Conservation (phyloP, 2,329 filamentous ascomycete genomes). For the Penicillium sumatraense region DNA sequence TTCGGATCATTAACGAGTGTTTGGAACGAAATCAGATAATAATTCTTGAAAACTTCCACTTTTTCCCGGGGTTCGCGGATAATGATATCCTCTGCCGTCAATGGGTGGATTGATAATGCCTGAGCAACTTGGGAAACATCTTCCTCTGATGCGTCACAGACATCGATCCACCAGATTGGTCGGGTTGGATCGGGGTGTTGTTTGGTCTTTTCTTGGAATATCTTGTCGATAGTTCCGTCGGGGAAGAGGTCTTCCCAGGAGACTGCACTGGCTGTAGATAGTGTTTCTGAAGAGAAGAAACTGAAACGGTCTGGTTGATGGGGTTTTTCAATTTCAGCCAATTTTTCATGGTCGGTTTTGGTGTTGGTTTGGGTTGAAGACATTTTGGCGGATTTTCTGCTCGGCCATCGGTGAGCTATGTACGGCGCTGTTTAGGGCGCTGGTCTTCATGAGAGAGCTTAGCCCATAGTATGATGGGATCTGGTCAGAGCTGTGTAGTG, state of each 20-base stretch:
- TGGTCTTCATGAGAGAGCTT: background rate
- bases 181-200: slow-evolving; percentile 15
- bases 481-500: background rate
- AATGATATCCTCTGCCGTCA: slow-evolving; percentile 93
- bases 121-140: slow-evolving; percentile 85
- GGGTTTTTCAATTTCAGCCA: slow-evolving; percentile 34
- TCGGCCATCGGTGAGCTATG: background rate
- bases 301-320: slow-evolving; percentile 74
- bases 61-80: slow-evolving; percentile 95
- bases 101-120: slow-evolving; percentile 88
- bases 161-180: slow-evolving; percentile 92
- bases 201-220: slow-evolving; percentile 18
- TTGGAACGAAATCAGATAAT: slow-evolving; percentile 96
- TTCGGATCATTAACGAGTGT: slow-evolving; percentile 77
- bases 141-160: slow-evolving; percentile 82
- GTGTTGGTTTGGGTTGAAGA: background rate
- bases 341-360: slow-evolving; percentile 3
- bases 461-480: background rate
- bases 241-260: slow-evolving; percentile 28
- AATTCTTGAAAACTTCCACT: slow-evolving; percentile 93
- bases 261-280: slow-evolving; percentile 45
- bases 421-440: background rate
- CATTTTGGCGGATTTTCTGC: background rate
- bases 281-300: slow-evolving; percentile 91
- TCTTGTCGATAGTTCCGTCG: slow-evolving; percentile 10